Percentiles rank a stretch among this genome's conserved stretches.
Conservation (phyloP, 345 rosid genomes). For the Sisymbrium irio region DNA sequence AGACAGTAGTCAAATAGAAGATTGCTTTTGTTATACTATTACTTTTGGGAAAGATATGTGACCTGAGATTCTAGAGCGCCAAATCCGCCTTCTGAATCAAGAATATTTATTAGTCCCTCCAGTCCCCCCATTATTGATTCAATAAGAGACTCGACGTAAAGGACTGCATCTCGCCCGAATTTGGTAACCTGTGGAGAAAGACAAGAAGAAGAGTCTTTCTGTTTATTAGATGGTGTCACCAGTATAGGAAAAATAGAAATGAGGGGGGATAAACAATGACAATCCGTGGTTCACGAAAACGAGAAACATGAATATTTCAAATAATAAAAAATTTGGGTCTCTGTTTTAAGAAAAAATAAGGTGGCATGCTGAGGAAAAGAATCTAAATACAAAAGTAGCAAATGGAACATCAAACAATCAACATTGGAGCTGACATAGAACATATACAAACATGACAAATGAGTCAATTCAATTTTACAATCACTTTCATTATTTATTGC, state of each 20-base stretch:
- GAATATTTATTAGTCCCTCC: constrained; percentile 96
- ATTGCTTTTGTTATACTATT: neutral
- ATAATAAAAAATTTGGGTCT: neutral
- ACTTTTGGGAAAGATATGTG: neutral
- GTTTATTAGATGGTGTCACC: neutral
- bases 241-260: neutral
- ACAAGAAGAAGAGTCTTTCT: constrained; percentile 14
- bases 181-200: constrained; percentile 69
- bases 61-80: constrained; percentile 98
- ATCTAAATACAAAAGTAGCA: constrained; percentile 3
- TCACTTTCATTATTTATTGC: neutral
- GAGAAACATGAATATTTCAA: neutral
- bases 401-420: constrained; percentile 1
- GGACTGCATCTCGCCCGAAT: constrained; percentile 95
- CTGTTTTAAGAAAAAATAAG: neutral
- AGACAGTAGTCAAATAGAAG: constrained; percentile 4
- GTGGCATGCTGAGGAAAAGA: neutral
- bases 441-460: neutral
- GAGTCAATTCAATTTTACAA: neutral
- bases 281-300: neutral
- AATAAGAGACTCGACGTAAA: constrained; percentile 94
- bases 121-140: constrained; percentile 99
- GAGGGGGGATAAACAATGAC: neutral
- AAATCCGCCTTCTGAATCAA: constrained; percentile 99
- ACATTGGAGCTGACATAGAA: constrained; percentile 1